Conservation (phyloP, 2,329 filamentous ascomycete genomes). For the Cordyceps cicadae region DNA sequence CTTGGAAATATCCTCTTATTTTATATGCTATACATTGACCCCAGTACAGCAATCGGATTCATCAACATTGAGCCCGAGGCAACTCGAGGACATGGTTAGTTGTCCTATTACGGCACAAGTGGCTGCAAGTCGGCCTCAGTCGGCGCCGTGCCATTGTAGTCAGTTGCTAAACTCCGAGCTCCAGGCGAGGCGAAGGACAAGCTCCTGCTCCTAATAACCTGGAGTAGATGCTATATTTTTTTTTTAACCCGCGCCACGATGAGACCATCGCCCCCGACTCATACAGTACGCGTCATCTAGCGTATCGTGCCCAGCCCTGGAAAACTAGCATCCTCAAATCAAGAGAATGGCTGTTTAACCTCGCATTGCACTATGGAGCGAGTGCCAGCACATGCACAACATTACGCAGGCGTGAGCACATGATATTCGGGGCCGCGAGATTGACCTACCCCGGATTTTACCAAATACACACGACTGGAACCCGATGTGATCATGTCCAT, state of each 20-base stretch:
- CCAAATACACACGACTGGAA: neutral
- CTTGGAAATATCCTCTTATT: too few species aligned
- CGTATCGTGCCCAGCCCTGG: too few species aligned
- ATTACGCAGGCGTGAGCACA: neutral
- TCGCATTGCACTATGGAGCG: too few species aligned
- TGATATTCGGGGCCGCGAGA: neutral
- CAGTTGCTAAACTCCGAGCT: neutral
- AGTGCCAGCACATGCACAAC: neutral
- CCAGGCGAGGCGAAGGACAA: neutral
- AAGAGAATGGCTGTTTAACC: neutral
- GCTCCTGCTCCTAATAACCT: too few species aligned
- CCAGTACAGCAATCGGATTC: neutral
- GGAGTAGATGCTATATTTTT: too few species aligned
- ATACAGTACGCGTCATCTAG: too few species aligned
- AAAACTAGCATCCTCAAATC: neutral
- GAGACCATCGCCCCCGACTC: neutral
- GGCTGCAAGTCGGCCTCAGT: neutral
- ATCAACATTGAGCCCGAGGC: neutral
- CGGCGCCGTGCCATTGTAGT: neutral
- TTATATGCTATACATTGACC: neutral
- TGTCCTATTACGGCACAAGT: neutral
- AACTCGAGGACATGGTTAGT: neutral
- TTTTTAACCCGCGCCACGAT: neutral
- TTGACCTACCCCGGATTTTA: slow-evolving; percentile 8
- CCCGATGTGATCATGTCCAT: slow-evolving; percentile 2